phyloP scores from a whole-genome alignment of 2,329 filamentous ascomycete species.

The Nothophoma quercina region DNA sequence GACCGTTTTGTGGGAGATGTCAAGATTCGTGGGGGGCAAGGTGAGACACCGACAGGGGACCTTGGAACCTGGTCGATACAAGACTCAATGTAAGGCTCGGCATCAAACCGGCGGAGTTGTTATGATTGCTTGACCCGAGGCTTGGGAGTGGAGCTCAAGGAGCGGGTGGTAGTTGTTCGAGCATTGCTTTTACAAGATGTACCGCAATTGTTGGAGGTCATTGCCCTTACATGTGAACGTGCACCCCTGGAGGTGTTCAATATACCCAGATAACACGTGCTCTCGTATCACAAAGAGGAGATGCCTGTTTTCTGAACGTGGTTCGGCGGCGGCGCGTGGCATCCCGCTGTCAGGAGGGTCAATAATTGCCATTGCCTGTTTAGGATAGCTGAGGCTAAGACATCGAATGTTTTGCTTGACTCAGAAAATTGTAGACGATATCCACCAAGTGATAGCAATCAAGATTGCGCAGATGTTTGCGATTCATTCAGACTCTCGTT shows the following conservation, averaged over 20 bases:
- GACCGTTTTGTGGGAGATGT: neutral
- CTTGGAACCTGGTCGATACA: conserved; percentile 9
- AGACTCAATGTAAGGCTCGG: conserved; percentile 11
- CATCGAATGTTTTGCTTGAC: conserved; percentile 5
- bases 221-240: conserved; percentile 10
- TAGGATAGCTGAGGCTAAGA: conserved; percentile 4
- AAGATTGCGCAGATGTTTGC: neutral
- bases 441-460: neutral
- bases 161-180: neutral
- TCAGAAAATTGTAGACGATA: neutral
- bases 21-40: conserved; percentile 2
- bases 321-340: conserved; percentile 18
- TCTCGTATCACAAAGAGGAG: neutral
- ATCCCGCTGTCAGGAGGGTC: conserved; percentile 21
- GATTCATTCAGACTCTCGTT: neutral
- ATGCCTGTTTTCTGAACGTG: conserved; percentile 1
- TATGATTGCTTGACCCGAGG: conserved; percentile 6
- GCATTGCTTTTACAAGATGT: neutral
- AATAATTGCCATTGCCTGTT: conserved; percentile 4
- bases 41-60: neutral
- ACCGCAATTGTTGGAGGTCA: neutral
- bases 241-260: neutral
- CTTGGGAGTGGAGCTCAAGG: neutral
- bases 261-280: conserved; percentile 8
- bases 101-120: conserved; percentile 8